Evolutionary conservation across 768 basidiomycete species (phyloP).

Genomic region (Symmetrospora coprosmae): DNA sequence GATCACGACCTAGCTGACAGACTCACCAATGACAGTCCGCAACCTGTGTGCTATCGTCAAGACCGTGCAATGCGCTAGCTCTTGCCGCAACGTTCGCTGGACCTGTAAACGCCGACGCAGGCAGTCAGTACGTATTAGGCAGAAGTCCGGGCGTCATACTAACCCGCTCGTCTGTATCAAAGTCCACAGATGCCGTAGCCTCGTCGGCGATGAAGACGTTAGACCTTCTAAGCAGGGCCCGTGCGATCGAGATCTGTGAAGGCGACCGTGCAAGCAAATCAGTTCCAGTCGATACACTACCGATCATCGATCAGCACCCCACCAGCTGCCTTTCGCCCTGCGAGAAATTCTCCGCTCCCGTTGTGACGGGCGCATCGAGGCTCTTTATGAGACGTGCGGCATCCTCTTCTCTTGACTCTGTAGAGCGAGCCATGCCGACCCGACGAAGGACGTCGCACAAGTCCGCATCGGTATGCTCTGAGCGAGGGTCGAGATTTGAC

Average conservation of each 20-base stretch:
- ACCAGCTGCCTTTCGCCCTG: slow-evolving; percentile 42
- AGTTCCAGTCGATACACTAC: slow-evolving; percentile 14
- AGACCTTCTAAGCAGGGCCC: slow-evolving; percentile 35
- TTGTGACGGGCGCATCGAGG: slow-evolving; percentile 37
- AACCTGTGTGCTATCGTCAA: slow-evolving; percentile 43
- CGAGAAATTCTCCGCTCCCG: slow-evolving; percentile 39
- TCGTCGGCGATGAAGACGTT: slow-evolving; percentile 42
- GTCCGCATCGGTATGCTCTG: slow-evolving; percentile 27
- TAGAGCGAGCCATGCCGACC: slow-evolving; percentile 29
- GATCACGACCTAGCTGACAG: neutral
- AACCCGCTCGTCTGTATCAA: slow-evolving; percentile 36
- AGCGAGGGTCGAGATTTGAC: slow-evolving; percentile 55
- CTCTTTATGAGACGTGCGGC: slow-evolving; percentile 21
- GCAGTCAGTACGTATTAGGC: neutral
- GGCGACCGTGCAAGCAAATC: neutral
- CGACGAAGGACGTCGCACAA: slow-evolving; percentile 32
- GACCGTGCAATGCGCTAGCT: slow-evolving; percentile 38
- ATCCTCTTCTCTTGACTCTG: neutral
- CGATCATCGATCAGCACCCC: slow-evolving; percentile 38
- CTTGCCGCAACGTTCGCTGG: slow-evolving; percentile 38
- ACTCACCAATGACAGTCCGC: neutral
- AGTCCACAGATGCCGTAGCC: slow-evolving; percentile 40
- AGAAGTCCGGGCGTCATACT: neutral
- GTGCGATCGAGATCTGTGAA: slow-evolving; percentile 29
- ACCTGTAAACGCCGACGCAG: slow-evolving; percentile 26